Conservation (phyloP, 2,329 filamentous ascomycete genomes). For the Ampelomyces quisqualis region DNA sequence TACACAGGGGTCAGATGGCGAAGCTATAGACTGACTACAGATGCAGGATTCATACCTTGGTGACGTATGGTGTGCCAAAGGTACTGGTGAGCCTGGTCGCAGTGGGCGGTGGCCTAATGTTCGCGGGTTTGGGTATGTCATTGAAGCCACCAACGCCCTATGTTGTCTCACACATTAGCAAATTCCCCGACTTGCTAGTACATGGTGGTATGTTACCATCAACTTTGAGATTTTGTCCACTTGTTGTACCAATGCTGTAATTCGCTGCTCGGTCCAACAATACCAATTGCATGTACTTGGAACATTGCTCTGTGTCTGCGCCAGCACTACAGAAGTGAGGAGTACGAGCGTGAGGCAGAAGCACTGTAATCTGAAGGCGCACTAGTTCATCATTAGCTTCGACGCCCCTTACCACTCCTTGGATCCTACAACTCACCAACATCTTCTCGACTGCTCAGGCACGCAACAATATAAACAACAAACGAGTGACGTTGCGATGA, state of each 20-base stretch:
- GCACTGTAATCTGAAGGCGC: constrained; percentile 9
- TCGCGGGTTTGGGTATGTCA: background rate
- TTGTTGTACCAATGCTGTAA: background rate
- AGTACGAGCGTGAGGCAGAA: constrained; percentile 9
- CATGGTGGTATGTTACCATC: background rate
- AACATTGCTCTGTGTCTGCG: background rate
- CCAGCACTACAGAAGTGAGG: constrained; percentile 7
- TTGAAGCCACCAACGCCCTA: background rate
- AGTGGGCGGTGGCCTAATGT: background rate
- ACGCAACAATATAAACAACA: constrained; percentile 1
- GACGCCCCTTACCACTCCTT: background rate
- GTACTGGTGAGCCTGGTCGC: background rate
- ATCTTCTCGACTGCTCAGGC: constrained; percentile 6
- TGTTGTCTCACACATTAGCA: too few species aligned
- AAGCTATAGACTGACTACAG: too few species aligned
- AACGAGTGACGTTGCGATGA: constrained; percentile 4
- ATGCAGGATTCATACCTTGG: background rate
- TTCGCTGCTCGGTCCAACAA: background rate
- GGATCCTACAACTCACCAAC: constrained; percentile 9
- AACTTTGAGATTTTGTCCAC: background rate
- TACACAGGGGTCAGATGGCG: too few species aligned
- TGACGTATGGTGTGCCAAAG: constrained; percentile 1
- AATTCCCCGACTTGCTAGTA: too few species aligned
- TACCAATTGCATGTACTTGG: constrained; percentile 1
- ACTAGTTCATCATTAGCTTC: constrained; percentile 9